Conservation (phyloP, 2,329 filamentous ascomycete genomes). For the Aspergillus puulaauensis region DNA sequence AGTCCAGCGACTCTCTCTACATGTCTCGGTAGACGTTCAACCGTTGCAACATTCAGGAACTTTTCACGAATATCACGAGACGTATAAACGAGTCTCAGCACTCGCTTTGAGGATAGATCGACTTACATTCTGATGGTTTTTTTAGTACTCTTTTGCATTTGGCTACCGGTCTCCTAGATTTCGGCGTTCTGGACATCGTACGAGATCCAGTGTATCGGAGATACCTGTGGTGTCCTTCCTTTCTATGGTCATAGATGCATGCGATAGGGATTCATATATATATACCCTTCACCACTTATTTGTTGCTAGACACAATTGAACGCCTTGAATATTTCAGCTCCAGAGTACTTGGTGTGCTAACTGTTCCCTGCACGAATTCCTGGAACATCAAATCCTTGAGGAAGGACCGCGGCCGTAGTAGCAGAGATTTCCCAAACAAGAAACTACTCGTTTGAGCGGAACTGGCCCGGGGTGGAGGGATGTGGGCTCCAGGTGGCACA, state of each 20-base stretch:
- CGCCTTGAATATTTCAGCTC: neutral
- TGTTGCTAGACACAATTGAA: neutral
- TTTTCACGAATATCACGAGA: slow-evolving; percentile 5
- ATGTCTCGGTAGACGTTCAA: slow-evolving; percentile 29
- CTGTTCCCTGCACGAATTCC: neutral
- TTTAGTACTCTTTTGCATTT: neutral
- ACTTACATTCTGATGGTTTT: slow-evolving; percentile 1
- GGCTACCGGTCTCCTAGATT: neutral
- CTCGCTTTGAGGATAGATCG: neutral
- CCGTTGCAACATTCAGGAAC: neutral
- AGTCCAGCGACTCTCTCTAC: slow-evolving; percentile 37
- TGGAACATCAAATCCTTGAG: neutral
- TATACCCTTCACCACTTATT: neutral
- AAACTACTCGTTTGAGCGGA: neutral
- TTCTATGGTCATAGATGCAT: slow-evolving; percentile 8
- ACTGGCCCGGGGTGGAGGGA: too few relatives aligned
- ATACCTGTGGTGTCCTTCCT: neutral
- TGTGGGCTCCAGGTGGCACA: too few relatives aligned
- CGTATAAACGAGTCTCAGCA: neutral
- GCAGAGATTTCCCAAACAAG: neutral
- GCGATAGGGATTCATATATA: slow-evolving; percentile 2
- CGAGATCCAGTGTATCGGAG: neutral
- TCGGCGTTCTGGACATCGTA: slow-evolving; percentile 5
- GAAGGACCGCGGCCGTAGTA: neutral
- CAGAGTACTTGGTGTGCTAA: neutral